Conservation (phyloP, 768 basidiomycete genomes). For the Rhizopogon vesiculosus region DNA sequence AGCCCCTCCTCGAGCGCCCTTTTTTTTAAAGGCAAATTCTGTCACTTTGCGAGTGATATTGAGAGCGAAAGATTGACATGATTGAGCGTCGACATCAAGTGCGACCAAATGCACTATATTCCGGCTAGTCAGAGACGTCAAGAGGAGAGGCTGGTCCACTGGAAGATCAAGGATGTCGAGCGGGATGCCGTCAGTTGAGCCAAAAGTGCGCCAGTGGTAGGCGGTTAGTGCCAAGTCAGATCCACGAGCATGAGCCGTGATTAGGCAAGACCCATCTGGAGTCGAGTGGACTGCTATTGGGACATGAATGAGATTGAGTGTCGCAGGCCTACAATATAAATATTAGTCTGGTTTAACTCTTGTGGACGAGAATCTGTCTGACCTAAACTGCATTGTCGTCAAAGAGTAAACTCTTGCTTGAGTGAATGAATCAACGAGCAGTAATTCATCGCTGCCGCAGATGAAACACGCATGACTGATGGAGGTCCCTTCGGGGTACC, state of each 20-base stretch:
- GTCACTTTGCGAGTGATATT: conserved; percentile 52
- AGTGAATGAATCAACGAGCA: conserved; percentile 40
- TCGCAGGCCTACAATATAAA: conserved; percentile 34
- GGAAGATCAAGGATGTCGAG: conserved; percentile 25
- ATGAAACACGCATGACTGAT: conserved; percentile 41
- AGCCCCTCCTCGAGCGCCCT: conserved; percentile 20
- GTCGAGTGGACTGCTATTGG: conserved; percentile 39
- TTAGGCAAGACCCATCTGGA: conserved; percentile 51
- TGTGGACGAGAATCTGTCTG: not conserved
- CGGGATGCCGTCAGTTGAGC: conserved; percentile 40
- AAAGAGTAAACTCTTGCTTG: conserved; percentile 51
- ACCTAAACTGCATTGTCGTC: conserved; percentile 52
- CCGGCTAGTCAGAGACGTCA: conserved; percentile 45
- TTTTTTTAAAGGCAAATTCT: conserved; percentile 51
- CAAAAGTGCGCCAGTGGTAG: conserved; percentile 57
- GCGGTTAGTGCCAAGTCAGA: conserved; percentile 25
- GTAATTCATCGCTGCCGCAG: conserved; percentile 46
- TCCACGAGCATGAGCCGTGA: conserved; percentile 27
- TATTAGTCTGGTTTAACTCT: not conserved
- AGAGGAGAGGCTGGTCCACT: conserved; percentile 13
- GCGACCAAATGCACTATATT: conserved; percentile 37
- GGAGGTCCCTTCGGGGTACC: conserved; percentile 31
- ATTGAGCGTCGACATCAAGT: conserved; percentile 28
- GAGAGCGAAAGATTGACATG: conserved; percentile 40
- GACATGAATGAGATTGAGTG: conserved; percentile 30